Evolutionary conservation across 1,284 basidiomycete genomes (phyloP), one percentile per base, ranked within the genome.

Genomic region (Boletus hoseneyae): DNA sequence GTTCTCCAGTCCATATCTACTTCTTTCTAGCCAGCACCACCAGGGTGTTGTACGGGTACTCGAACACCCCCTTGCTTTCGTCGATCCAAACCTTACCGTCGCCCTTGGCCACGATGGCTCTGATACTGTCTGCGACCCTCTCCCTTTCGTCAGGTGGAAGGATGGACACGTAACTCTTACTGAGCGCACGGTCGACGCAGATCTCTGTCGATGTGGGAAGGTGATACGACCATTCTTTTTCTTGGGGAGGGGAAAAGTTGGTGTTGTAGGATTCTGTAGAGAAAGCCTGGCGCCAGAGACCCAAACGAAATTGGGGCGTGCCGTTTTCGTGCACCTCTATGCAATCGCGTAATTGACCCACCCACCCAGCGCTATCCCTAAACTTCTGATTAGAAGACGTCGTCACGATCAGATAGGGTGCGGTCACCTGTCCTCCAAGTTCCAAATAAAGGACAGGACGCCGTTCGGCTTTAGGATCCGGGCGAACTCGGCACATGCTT

Each of bases 91-190:
- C 63, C 42, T 63, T 70, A 5, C 65, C 73, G 25, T 80, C 74
- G 33, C 74, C 73, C 30, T 54, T 66, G 48, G 69, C 58, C 10
- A 87, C 56, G 43, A 88, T 80, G 3, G 59, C 71, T 37, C 69
- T 68, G 37, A 87, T 62, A 38, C 77, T 73, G 13, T 72, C 58
- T 18, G 65, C 61, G n/a, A 87, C 73, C 38, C 71, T 70, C 16
- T 66, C 62, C 64, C 78, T 83, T 52, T 81, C 76, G 1, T 78
- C 75, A 0, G 75, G 72, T 1, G 76, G 68, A 18, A 87, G 70
- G 11, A 86, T 59, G 0, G 81, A 71, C 35, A 89, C 80, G 61
- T 88, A 90, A 60, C 87, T 89, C 71, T 89, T 90, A 70, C 80
- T 89, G 47, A 68, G 70, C 0, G 80, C 84, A 44, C 88, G 73